Conservation (phyloP, 805 yeast species). For the Ogataea glucozyma region DNA sequence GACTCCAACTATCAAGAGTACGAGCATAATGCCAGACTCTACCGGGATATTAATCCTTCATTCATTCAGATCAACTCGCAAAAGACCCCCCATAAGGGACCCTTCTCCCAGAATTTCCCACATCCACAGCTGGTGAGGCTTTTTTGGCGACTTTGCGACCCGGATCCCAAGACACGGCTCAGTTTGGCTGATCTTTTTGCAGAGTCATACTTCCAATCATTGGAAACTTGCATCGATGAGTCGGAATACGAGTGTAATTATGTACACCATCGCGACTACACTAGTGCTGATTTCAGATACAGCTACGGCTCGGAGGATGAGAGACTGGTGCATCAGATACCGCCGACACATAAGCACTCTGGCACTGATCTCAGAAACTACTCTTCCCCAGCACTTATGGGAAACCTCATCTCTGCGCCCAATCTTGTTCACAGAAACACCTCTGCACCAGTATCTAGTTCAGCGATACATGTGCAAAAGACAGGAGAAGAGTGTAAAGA, state of each 20-base stretch:
- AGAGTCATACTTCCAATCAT: slow-evolving; percentile 63
- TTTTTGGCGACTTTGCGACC: slow-evolving; percentile 73
- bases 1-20: slow-evolving; percentile 60
- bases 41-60: slow-evolving; percentile 46
- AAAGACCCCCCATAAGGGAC: slow-evolving; percentile 48
- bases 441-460: too few species aligned
- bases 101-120: slow-evolving; percentile 32
- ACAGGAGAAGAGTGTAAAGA: too few species aligned
- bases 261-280: slow-evolving; percentile 16
- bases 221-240: slow-evolving; percentile 64
- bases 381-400: too few species aligned
- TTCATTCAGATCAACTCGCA: slow-evolving; percentile 54
- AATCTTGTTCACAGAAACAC: too few species aligned
- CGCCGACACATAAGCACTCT: too few species aligned
- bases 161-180: slow-evolving; percentile 54
- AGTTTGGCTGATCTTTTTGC: slow-evolving; percentile 52
- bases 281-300: slow-evolving; percentile 3
- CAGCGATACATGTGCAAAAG: too few species aligned
- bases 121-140: slow-evolving; percentile 22
- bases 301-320: slow-evolving; percentile 3
- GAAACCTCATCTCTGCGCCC: too few species aligned
- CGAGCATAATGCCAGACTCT: slow-evolving; percentile 34
- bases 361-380: too few species aligned
- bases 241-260: slow-evolving; percentile 28
- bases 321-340: neutral